Conservation (phyloP, 805 yeast genomes). For the Metschnikowia lunata region DNA sequence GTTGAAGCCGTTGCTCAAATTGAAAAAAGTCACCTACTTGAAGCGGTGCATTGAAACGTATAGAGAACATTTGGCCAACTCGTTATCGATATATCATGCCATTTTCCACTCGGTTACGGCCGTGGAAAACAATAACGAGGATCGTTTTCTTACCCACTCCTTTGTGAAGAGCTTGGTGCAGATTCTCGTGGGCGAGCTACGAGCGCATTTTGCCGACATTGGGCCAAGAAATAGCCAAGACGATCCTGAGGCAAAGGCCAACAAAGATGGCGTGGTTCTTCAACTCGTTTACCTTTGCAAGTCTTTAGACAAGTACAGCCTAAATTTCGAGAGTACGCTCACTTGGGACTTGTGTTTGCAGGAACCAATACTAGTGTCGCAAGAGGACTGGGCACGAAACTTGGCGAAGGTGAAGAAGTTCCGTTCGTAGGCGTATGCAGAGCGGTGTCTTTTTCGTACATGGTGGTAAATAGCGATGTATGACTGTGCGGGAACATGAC, state of each 20-base stretch:
- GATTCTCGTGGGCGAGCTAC: constrained; percentile 22
- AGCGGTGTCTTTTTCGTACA: too few relatives aligned
- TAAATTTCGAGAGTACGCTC: constrained; percentile 61
- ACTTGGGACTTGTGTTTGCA: constrained; percentile 35
- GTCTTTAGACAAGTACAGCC: constrained; percentile 67
- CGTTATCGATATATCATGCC: constrained; percentile 61
- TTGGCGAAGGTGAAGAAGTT: constrained; percentile 34
- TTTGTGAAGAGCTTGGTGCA: constrained; percentile 29
- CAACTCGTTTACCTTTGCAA: constrained; percentile 89
- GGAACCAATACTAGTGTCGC: constrained; percentile 21
- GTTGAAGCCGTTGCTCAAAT: constrained; percentile 51
- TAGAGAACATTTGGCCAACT: constrained; percentile 76
- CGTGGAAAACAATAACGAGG: constrained; percentile 15
- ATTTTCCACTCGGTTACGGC: constrained; percentile 41
- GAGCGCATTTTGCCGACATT: constrained; percentile 21
- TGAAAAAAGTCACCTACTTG: constrained; percentile 55
- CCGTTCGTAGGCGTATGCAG: constrained; percentile 5
- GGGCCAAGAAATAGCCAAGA: constrained; percentile 6
- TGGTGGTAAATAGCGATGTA: too few relatives aligned
- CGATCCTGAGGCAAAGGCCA: constrained; percentile 35
- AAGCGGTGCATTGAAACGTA: constrained; percentile 79
- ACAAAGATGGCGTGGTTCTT: constrained; percentile 63
- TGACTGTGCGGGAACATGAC: too few relatives aligned
- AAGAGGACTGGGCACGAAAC: constrained; percentile 34
- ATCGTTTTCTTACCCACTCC: constrained; percentile 22